Base-by-base conservation (phyloP, 768 basidiomycete genomes). In the Tremella fuciformis region DNA sequence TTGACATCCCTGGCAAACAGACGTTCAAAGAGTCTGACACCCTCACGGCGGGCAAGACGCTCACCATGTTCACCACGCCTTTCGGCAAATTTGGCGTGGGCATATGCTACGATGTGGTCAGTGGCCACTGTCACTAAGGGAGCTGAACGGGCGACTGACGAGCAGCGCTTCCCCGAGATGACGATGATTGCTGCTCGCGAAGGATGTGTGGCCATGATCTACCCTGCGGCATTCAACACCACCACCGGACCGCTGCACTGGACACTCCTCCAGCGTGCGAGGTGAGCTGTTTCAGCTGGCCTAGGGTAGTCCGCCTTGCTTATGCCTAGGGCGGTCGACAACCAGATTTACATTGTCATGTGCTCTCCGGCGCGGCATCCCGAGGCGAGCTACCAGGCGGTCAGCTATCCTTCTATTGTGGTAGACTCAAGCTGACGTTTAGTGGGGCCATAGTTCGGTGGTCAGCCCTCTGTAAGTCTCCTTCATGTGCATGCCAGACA, bases 231-330 rank as follows among this genome's bases (percentile, higher is more conserved):
- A 13, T 98, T 99, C 83, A 99, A 97, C 74, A 79, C 84, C 69
- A 96, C 92, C 2, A 98, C 96, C 0, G 96, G 96, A 0, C 93
- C 93, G 0, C 79, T 96, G 48, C 91, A 98, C 76, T 99, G 96
- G 96, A 89, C 92, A 66, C 80, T 99, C 2, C 81, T 99, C 19
- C 89, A 89, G 71, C 83, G 88, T 50, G 86, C 86, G 56, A 81
- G 91, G 90, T 88, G 70, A n/a, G 81, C 76, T 19, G 21, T 38
- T 13, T 7, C 26, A 46, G 16, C 42, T 15, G n/a, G 16, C 16
- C 42, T 46, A 8, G 15, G 6, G 6, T 6, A n/a, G 8, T 50
- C 18, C 22, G 15, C 25, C 47, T 49, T 49, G 15, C 55, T 54
- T 52, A 57, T 49, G 9, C 63, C 19, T 67, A 92, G 93, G 57